A percentile compares a stretch with the other conserved stretches of the same genome.
phyloP scores from a whole-genome alignment of 305 asterid genomes.

The Withania somnifera region DNA sequence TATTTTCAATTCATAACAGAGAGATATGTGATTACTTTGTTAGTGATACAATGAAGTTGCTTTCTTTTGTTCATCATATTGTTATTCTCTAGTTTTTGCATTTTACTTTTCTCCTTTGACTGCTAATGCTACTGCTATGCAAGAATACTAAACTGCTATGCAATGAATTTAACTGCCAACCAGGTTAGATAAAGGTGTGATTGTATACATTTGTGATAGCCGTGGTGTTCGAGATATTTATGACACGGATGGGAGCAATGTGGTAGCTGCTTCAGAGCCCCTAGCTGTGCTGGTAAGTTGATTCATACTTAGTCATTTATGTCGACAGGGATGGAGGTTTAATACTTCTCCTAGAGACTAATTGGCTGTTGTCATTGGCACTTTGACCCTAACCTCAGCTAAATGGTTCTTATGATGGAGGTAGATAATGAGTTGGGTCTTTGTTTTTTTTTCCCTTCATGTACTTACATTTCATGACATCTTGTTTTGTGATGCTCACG shows the following conservation, averaged over 20 bases:
- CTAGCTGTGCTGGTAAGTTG: slow-evolving; percentile 82
- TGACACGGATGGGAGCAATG: slow-evolving; percentile 90
- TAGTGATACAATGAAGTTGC: neutral
- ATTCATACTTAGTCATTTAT: neutral
- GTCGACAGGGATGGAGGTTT: too few relatives aligned
- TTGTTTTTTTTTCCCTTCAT: too few relatives aligned
- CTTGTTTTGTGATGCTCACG: too few relatives aligned
- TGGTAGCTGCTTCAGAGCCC: slow-evolving; percentile 78
- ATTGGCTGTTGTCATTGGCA: too few relatives aligned
- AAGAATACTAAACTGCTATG: slow-evolving; percentile 1
- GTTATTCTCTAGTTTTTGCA: neutral
- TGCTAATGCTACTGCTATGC: neutral
- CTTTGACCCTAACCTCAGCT: too few relatives aligned
- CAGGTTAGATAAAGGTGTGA: slow-evolving; percentile 97
- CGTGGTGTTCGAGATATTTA: slow-evolving; percentile 93
- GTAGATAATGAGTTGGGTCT: too few relatives aligned
- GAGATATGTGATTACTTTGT: neutral
- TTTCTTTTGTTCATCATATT: neutral
- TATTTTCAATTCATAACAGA: neutral
- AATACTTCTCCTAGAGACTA: too few relatives aligned
- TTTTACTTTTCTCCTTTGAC: neutral
- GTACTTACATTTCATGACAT: too few relatives aligned
- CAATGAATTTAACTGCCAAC: slow-evolving; percentile 7
- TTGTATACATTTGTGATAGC: slow-evolving; percentile 91
- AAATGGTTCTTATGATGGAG: too few relatives aligned